Percentiles rank a stretch among this genome's conserved stretches.
Conservation (phyloP, 2,329 filamentous ascomycete species). For the Neurospora sp. region DNA sequence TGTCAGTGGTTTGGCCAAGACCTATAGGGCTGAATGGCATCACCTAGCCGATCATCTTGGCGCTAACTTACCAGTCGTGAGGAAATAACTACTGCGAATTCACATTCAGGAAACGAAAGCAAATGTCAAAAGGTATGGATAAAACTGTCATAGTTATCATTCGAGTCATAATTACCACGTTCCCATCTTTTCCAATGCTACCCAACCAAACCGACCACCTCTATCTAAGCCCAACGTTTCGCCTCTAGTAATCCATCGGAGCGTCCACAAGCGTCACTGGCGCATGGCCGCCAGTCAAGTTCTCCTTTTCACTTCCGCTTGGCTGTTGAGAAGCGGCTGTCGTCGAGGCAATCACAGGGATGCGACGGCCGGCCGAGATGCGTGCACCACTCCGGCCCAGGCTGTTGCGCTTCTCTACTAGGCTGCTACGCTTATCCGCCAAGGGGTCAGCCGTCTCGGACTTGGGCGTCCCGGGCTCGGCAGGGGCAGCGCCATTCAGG, state of each 20-base stretch:
- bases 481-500: constrained; percentile 31
- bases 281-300: constrained; percentile 23
- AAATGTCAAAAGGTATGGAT: background rate
- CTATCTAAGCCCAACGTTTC: background rate
- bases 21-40: background rate
- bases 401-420: constrained; percentile 55
- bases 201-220: background rate
- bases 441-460: constrained; percentile 14
- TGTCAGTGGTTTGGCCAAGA: background rate
- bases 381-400: constrained; percentile 38
- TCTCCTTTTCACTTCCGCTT: constrained; percentile 14
- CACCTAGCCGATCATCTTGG: background rate
- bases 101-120: background rate
- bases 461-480: constrained; percentile 18
- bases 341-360: constrained; percentile 26
- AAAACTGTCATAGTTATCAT: background rate
- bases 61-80: background rate
- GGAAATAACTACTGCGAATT: too few relatives aligned
- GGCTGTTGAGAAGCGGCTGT: constrained; percentile 22
- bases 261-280: constrained; percentile 59
- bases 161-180: background rate
- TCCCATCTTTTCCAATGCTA: background rate
- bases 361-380: constrained; percentile 34
- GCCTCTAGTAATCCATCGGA: constrained; percentile 61
- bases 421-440: constrained; percentile 13